Base-by-base conservation (phyloP, 768 basidiomycete genomes). In the Leccinum variicolor region DNA sequence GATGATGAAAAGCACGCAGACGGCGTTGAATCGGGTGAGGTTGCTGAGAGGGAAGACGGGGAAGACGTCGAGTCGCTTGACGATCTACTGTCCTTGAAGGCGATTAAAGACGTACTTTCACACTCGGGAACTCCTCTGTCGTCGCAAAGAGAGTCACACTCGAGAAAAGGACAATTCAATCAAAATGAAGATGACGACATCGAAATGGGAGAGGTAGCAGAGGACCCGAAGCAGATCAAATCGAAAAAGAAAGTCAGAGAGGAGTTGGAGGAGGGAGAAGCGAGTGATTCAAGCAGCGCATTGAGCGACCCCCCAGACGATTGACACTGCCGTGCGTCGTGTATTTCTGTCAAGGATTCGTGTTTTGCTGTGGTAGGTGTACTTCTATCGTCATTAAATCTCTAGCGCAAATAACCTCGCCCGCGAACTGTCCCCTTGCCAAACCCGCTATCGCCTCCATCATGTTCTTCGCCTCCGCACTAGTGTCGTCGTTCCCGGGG, bases 151-250 rank as follows among this genome's bases (percentile, higher is more conserved):
- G 62, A 57, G 52, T 64, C 47, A 36, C 66, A 39, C 55, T 66
- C 65, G 1, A 62, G 53, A 57, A 69, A 43, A 21, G 57, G 69
- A 26, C 55, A 60, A 4, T 73, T 72, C 56, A 58, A 58, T 50
- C 63, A 62, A 63, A 60, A 56, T 13, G 73, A 62, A 71, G 84
- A 78, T 28, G 81, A 89, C 62, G 90, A 93, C 60, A 92, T 93
- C 61, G 91, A 93, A 72, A 93, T 93, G 91, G 91, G 91, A n/a
- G 91, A 93, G 67, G 82, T 93, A 3, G 86, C 89, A 59, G 91
- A 93, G 66, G 82, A 83, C 53, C 82, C 83, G 3, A 83, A 78
- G 59, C 80, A 74, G 53, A 61, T 63, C 34, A 72, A 67, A 51
- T 55, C 45, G 57, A 85, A 83, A 70, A 84, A 77, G 70, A 86